These are phyloP conservation scores for Arthonia radiata DNA, from an alignment of 495 filamentous ascomycete species.

Conservation along the genomic window DNA sequence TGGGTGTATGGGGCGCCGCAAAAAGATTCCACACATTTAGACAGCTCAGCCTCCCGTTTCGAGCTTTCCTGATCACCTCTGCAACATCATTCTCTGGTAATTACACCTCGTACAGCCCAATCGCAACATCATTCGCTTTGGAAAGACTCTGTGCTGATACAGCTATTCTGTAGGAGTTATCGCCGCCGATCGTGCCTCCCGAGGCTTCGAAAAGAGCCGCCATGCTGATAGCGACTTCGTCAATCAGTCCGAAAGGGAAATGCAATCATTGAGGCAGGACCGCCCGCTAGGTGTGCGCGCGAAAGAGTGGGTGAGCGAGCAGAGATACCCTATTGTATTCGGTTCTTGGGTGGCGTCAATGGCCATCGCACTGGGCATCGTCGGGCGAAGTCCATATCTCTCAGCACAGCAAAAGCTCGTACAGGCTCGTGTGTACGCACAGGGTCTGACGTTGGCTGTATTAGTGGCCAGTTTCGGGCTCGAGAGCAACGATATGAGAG, in stretches of 20 bases:
- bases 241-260: constrained; percentile 29
- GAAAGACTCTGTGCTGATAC: neutral
- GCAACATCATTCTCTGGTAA: constrained; percentile 53
- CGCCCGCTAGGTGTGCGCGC: constrained; percentile 30
- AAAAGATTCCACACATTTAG: constrained; percentile 48
- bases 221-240: constrained; percentile 40
- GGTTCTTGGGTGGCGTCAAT: constrained; percentile 66
- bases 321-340: constrained; percentile 78
- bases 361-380: constrained; percentile 47
- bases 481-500: constrained; percentile 61
- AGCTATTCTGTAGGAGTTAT: constrained; percentile 34
- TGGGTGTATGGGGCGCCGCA: constrained; percentile 35
- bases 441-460: constrained; percentile 76
- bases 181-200: constrained; percentile 55
- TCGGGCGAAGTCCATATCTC: constrained; percentile 55
- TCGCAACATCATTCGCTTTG: neutral
- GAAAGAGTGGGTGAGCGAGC: constrained; percentile 38
- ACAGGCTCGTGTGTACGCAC: constrained; percentile 94
- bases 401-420: constrained; percentile 71
- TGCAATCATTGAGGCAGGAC: constrained; percentile 21
- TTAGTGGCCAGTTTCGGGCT: constrained; percentile 69
- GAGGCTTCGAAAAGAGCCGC: constrained; percentile 41
- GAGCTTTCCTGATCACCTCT: constrained; percentile 70
- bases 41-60: constrained; percentile 62
- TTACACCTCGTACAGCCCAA: constrained; percentile 1